Evolutionary conservation across 306 rosid genomes (phyloP), one percentile per base, ranked within the genome.

Genomic region (Chamaecrista fasciculata): DNA sequence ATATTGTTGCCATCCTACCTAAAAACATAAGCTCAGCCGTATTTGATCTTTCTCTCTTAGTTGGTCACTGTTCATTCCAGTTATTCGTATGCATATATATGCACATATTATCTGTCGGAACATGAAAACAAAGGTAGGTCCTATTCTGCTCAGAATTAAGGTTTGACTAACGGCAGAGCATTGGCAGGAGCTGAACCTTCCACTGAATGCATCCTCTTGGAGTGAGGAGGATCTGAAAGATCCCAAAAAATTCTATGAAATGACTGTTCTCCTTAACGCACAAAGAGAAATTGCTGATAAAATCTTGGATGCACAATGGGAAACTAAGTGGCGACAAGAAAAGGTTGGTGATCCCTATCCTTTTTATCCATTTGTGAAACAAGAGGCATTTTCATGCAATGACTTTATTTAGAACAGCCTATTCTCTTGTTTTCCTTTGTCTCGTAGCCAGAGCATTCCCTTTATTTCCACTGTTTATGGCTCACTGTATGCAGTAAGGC

Each of bases 181-280:
- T 72, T 79, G 26, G 66, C 88, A 94, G 97, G 95, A 86, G 63
- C 81, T 94, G 63, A 81, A 91, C 83, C 97, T 94, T 79, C 99
- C 99, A 12, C 43, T 94, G 81, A 84, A 77, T 72, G 81, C 92
- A 48, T 94, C 99, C 71, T 91, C 97, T 36, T 94, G 99, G 99
- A 86, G 84, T 58, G 85, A 88, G 81, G 86, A 85, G 76, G 97
- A 91, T 76, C 92, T 94, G 52, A 94, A 88, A 82, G 49, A 91
- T 76, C 95, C 97, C 6, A 88, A 81, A 24, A 94, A 88, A 44
- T 80, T 91, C 53, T 77, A 85, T 62, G 99, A 94, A 79, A 94
- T 94, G 97, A 88, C 94, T 18, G 74, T 94, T 69, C 99, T 94
- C 86, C 91, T 91, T 56, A 94, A 91, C 62, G 99, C 96, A 49